Conservation (phyloP, 371 early-diverging fungal species). For the Lichtheimia ornata region DNA sequence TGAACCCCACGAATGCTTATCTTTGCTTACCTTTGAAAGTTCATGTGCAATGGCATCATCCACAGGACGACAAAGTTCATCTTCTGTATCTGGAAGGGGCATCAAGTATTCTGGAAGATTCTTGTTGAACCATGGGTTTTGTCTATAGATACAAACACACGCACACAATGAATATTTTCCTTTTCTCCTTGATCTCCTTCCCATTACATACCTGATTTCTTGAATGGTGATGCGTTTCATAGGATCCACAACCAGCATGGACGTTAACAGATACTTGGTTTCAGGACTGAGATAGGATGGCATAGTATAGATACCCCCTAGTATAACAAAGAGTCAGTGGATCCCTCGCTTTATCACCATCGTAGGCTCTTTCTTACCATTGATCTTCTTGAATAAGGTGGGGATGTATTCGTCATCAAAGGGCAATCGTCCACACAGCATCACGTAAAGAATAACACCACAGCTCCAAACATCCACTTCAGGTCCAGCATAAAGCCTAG, state of each 20-base stretch:
- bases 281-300: constrained; percentile 86
- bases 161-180: not conserved
- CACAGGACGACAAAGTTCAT: constrained; percentile 61
- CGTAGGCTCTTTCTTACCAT: constrained; percentile 31
- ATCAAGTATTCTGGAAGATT: constrained; percentile 90
- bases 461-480: constrained; percentile 99
- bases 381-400: constrained; percentile 92
- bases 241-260: constrained; percentile 96
- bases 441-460: constrained; percentile 99
- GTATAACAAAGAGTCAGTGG: not conserved
- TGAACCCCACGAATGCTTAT: no score
- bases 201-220: constrained; percentile 66
- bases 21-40: constrained; percentile 59
- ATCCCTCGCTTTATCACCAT: no score
- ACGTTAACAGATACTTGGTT: constrained; percentile 79
- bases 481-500: constrained; percentile 90
- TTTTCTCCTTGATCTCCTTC: not conserved
- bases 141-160: constrained; percentile 29
- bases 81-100: constrained; percentile 70
- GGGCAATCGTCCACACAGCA: constrained; percentile 98
- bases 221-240: constrained; percentile 90
- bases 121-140: constrained; percentile 89
- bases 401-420: constrained; percentile 99
- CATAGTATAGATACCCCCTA: constrained; percentile 88
- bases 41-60: constrained; percentile 80